Conservation (phyloP, 257 asterid genomes). For the Misopates orontium region DNA sequence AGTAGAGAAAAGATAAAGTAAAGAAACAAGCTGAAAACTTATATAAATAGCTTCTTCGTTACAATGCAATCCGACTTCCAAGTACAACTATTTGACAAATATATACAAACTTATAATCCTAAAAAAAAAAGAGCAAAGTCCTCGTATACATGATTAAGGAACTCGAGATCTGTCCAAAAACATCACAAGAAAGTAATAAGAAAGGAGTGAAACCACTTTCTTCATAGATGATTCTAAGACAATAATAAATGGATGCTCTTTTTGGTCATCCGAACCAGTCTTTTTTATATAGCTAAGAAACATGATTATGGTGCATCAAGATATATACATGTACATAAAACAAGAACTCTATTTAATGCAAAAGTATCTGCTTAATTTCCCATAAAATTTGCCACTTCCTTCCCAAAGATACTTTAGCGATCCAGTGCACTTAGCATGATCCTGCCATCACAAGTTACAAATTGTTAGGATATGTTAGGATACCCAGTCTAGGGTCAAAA, state of each 20-base stretch:
- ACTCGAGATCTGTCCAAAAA: no score
- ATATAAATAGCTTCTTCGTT: neutral
- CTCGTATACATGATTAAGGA: no score
- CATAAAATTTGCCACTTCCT: conserved; percentile 28
- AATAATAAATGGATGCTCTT: no score
- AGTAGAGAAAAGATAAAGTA: neutral
- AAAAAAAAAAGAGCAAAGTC: no score
- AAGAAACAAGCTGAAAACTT: neutral
- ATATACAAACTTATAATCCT: conserved; percentile 1
- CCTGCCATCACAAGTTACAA: conserved; percentile 41
- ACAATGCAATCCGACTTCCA: no score
- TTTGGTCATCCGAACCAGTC: neutral
- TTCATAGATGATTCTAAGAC: no score
- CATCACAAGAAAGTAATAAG: neutral
- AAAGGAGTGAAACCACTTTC: no score
- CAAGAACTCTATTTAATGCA: conserved; percentile 24
- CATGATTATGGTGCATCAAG: neutral
- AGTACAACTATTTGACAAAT: neutral
- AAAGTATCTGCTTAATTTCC: neutral
- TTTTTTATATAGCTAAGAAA: neutral
- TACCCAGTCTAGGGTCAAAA: neutral
- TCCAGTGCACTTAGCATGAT: conserved; percentile 63
- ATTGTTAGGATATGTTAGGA: neutral
- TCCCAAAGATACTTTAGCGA: conserved; percentile 37
- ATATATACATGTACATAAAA: neutral